Conservation (phyloP, 495 filamentous ascomycete genomes). For the Penicillium verhagenii region DNA sequence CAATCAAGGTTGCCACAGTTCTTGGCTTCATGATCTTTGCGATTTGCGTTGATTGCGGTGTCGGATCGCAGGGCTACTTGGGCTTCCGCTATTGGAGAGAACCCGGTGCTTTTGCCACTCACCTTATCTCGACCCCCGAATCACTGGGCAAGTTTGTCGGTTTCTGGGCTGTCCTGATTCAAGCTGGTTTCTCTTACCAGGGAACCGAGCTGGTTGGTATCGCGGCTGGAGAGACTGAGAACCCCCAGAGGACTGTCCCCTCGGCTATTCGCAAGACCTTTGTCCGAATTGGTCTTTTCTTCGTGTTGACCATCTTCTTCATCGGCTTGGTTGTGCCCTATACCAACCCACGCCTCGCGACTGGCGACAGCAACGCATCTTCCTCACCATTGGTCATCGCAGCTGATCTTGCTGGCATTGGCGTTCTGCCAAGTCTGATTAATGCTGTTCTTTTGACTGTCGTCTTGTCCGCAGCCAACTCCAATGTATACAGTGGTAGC, state of each 20-base stretch:
- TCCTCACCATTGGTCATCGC: slow-evolving; percentile 65
- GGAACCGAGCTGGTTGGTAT: slow-evolving; percentile 65
- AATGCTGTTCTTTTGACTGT: slow-evolving; percentile 73
- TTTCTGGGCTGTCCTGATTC: slow-evolving; percentile 39
- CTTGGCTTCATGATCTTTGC: slow-evolving; percentile 57
- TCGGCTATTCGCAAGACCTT: slow-evolving; percentile 65
- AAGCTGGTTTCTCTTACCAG: slow-evolving; percentile 62
- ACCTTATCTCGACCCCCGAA: slow-evolving; percentile 56
- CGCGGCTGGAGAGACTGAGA: slow-evolving; percentile 63
- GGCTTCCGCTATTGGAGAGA: slow-evolving; percentile 62
- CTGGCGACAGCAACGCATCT: slow-evolving; percentile 51
- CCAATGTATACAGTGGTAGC: slow-evolving; percentile 72
- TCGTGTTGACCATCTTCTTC: slow-evolving; percentile 63
- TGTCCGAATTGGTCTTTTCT: slow-evolving; percentile 65
- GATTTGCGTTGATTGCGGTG: slow-evolving; percentile 59
- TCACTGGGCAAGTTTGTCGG: slow-evolving; percentile 43
- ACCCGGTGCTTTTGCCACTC: slow-evolving; percentile 58
- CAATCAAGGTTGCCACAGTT: slow-evolving; percentile 56
- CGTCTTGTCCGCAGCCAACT: slow-evolving; percentile 69
- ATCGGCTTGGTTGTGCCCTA: slow-evolving; percentile 65
- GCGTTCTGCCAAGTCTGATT: slow-evolving; percentile 67
- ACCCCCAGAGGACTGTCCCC: slow-evolving; percentile 60
- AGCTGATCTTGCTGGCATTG: slow-evolving; percentile 60
- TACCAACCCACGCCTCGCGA: slow-evolving; percentile 25
- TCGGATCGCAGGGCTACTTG: slow-evolving; percentile 48